These are phyloP conservation scores for Mycena olivaceomarginata DNA, from an alignment of 768 basidiomycete genomes.

Conservation along the genomic window DNA sequence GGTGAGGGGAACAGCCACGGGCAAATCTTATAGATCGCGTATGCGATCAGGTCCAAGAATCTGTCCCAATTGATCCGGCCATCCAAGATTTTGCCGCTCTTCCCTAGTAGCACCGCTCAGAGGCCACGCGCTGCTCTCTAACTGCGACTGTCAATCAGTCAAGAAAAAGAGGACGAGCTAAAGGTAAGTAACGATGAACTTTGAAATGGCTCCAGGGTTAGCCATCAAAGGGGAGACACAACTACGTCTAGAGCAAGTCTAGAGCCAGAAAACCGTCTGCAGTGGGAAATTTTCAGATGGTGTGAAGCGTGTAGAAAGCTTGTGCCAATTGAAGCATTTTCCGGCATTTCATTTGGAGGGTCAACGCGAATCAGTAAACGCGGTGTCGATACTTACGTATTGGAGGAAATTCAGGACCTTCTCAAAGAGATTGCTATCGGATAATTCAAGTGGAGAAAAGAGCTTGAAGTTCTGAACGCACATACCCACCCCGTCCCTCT, in stretches of 20 bases:
- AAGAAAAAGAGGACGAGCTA: conserved; percentile 10
- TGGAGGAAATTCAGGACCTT: conserved; percentile 8
- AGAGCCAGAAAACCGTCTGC: neutral
- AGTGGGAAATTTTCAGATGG: conserved; percentile 1
- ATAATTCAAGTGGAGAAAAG: neutral
- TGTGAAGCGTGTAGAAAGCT: conserved; percentile 6
- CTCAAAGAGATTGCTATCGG: neutral
- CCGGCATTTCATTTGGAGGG: conserved; percentile 5
- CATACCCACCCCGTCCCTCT: neutral
- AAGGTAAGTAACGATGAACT: neutral
- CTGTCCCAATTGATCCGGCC: neutral
- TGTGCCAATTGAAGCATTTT: conserved; percentile 14
- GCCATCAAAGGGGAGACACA: neutral
- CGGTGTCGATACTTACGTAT: neutral
- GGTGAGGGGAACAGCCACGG: neutral
- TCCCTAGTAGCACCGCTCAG: neutral
- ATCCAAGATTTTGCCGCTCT: conserved; percentile 5
- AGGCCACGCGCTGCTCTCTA: neutral
- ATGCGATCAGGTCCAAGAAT: neutral
- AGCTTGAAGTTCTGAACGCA: neutral
- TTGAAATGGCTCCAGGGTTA: neutral
- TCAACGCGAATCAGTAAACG: neutral
- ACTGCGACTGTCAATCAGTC: neutral
- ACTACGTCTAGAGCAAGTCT: conserved; percentile 8
- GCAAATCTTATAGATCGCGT: conserved; percentile 10